These are phyloP conservation scores for Malus hybrid DNA, from an alignment of 331 rosid genomes.

Conservation along the genomic window DNA sequence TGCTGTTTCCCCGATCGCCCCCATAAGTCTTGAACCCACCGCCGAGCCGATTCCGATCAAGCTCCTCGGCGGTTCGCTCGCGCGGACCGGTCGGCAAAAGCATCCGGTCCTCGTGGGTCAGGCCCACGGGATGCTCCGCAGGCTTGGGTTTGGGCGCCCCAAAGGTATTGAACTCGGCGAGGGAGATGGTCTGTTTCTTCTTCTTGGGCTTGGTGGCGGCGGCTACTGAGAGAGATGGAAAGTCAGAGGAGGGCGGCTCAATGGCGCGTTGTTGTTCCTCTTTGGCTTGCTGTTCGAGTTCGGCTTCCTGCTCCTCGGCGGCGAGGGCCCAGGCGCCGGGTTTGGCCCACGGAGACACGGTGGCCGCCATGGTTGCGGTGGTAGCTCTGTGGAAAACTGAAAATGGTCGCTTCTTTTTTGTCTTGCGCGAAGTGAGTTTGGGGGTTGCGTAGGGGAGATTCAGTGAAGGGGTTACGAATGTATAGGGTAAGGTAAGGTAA, in stretches of 20 bases:
- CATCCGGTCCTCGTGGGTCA: constrained; percentile 40
- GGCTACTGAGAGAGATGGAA: constrained; percentile 78
- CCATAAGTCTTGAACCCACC: constrained; percentile 56
- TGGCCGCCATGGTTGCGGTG: constrained; percentile 65
- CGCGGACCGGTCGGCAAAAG: constrained; percentile 81
- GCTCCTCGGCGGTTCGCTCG: constrained; percentile 80
- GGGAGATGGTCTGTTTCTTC: constrained; percentile 62
- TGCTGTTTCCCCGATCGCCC: constrained; percentile 24
- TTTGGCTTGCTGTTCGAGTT: constrained; percentile 44
- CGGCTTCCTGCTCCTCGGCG: constrained; percentile 65
- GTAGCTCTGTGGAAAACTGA: background rate
- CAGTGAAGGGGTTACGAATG: background rate
- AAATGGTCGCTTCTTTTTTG: background rate
- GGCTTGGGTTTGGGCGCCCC: constrained; percentile 42
- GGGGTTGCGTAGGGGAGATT: constrained; percentile 39
- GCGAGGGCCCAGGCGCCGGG: constrained; percentile 98
- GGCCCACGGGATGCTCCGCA: constrained; percentile 7
- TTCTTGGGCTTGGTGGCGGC: constrained; percentile 65
- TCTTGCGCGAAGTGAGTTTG: background rate
- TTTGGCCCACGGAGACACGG: constrained; percentile 79
- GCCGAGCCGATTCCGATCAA: constrained; percentile 48
- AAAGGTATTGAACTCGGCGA: constrained; percentile 53
- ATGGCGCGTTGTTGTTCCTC: background rate
- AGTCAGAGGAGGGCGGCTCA: constrained; percentile 41
- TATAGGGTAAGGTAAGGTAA: background rate